phyloP scores from a whole-genome alignment of 495 filamentous ascomycete species.

The Thozetella sp. region DNA sequence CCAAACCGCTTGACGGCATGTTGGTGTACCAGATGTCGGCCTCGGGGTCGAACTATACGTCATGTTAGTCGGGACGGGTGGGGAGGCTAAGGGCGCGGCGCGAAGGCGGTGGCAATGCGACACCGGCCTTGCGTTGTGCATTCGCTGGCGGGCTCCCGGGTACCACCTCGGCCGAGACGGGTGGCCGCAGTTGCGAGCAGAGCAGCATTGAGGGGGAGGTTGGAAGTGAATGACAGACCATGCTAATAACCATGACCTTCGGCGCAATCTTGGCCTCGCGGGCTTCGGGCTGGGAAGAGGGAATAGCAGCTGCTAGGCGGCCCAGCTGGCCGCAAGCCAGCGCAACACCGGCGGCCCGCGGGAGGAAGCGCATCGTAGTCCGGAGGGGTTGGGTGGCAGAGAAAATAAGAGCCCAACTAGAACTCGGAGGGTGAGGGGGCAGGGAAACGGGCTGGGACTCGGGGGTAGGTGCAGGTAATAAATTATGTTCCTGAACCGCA shows the following conservation, averaged over 20 bases:
- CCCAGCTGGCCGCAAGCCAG: slow-evolving; percentile 9
- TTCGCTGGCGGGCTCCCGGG: background rate
- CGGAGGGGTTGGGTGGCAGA: background rate
- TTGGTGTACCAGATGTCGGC: slow-evolving; percentile 68
- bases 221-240: slow-evolving; percentile 43
- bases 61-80: background rate
- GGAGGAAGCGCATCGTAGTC: background rate
- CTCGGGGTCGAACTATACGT: slow-evolving; percentile 63
- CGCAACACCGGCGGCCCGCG: background rate
- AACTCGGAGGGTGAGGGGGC: background rate
- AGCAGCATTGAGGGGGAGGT: background rate
- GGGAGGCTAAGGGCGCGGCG: too few species aligned
- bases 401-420: background rate
- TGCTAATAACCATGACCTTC: slow-evolving; percentile 72
- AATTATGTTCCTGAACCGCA: too few species aligned
- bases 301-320: slow-evolving; percentile 10
- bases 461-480: slow-evolving; percentile 1
- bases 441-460: background rate
- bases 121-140: too few species aligned
- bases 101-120: too few species aligned
- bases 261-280: slow-evolving; percentile 48
- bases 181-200: background rate
- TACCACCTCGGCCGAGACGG: background rate
- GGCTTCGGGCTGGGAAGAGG: slow-evolving; percentile 2
- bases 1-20: slow-evolving; percentile 40